Conservation (phyloP, 169 alveolate species). For the Cryptosporidium felis region DNA sequence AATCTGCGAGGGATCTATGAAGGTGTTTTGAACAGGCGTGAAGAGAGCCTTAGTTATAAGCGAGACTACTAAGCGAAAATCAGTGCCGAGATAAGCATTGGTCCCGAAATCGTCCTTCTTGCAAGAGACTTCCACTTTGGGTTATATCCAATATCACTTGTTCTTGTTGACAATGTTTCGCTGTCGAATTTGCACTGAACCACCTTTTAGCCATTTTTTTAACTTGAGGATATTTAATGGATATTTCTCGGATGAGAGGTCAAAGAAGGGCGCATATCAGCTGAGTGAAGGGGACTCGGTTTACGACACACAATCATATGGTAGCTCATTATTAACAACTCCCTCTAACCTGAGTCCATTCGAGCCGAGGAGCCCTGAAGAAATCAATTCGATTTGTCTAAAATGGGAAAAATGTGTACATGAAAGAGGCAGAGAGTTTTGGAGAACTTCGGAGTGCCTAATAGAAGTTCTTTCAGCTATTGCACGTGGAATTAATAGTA, state of each 20-base stretch:
- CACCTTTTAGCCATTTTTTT: constrained; percentile 65
- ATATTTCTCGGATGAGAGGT: constrained; percentile 25
- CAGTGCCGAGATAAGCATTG: too few relatives aligned
- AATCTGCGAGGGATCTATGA: not conserved
- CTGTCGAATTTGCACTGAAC: constrained; percentile 66
- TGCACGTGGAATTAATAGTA: constrained; percentile 84
- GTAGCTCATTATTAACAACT: constrained; percentile 59
- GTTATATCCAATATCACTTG: too few relatives aligned
- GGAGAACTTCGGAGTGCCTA: constrained; percentile 85
- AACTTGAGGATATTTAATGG: constrained; percentile 61
- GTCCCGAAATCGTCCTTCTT: too few relatives aligned
- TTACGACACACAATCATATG: constrained; percentile 64
- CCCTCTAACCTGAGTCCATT: constrained; percentile 49
- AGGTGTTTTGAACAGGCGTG: not conserved
- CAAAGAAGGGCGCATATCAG: constrained; percentile 31
- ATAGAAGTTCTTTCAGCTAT: constrained; percentile 79
- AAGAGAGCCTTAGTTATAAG: too few relatives aligned
- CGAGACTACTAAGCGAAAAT: too few relatives aligned
- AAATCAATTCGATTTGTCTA: constrained; percentile 82
- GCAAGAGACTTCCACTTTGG: too few relatives aligned
- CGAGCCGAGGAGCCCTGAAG: constrained; percentile 87
- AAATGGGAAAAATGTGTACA: constrained; percentile 91
- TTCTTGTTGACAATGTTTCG: constrained; percentile 68
- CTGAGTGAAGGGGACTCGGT: constrained; percentile 51
- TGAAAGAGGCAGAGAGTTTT: constrained; percentile 88